Conservation (phyloP, 192 early-diverging fungal genomes). For the Chytriomyces sp. region DNA sequence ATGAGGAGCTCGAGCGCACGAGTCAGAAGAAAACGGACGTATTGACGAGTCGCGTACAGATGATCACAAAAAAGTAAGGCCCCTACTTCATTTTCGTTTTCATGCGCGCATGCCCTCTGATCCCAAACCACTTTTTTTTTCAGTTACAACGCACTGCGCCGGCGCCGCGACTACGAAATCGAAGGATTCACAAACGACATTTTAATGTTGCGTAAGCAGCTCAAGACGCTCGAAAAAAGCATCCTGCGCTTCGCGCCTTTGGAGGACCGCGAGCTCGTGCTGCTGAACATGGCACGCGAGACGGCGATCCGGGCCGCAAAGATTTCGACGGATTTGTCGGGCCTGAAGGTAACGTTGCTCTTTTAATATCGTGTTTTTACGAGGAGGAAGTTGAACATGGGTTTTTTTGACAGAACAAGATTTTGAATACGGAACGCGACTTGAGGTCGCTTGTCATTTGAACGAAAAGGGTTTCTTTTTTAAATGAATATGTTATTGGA, state of each 20-base stretch:
- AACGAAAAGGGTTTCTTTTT: too few relatives aligned
- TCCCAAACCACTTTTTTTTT: slow-evolving; percentile 1
- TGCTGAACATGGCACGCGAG: slow-evolving; percentile 51
- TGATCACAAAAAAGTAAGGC: slow-evolving; percentile 39
- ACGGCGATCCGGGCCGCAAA: slow-evolving; percentile 41
- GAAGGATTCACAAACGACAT: slow-evolving; percentile 73
- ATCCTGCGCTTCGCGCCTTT: slow-evolving; percentile 61
- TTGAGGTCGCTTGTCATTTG: slow-evolving; percentile 36
- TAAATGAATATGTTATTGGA: too few relatives aligned
- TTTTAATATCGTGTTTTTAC: background rate
- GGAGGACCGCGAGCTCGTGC: slow-evolving; percentile 57
- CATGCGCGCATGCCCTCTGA: too few relatives aligned
- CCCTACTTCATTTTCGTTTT: background rate
- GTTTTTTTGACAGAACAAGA: slow-evolving; percentile 32
- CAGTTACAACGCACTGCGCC: slow-evolving; percentile 55
- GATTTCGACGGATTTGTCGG: slow-evolving; percentile 48
- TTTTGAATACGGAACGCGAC: slow-evolving; percentile 43
- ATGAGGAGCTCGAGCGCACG: slow-evolving; percentile 31
- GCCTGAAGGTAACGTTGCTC: slow-evolving; percentile 36
- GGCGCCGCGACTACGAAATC: slow-evolving; percentile 63
- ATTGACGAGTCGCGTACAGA: slow-evolving; percentile 31
- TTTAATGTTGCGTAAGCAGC: slow-evolving; percentile 50
- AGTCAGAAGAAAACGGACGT: slow-evolving; percentile 31
- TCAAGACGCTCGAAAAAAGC: slow-evolving; percentile 54
- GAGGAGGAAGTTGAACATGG: background rate